These are phyloP conservation scores for Mentha longifolia DNA, from an alignment of 257 asterid genomes.

Conservation along the genomic window DNA sequence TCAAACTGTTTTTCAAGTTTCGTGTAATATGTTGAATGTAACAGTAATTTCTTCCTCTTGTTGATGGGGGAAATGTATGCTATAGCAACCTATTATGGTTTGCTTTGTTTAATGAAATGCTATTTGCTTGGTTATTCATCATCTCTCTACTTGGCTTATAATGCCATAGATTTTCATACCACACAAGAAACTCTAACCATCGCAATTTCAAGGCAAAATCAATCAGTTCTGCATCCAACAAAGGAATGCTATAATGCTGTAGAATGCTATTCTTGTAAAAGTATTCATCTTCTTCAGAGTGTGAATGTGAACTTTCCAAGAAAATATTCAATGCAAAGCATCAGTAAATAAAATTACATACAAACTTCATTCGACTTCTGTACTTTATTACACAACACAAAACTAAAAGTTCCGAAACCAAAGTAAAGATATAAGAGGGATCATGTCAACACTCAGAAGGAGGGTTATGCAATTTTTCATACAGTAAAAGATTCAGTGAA, in stretches of 20 bases:
- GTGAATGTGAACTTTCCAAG: not conserved
- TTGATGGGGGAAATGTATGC: conserved; percentile 20
- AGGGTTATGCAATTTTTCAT: conserved; percentile 20
- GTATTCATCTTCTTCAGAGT: too few species aligned
- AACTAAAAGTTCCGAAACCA: conserved; percentile 19
- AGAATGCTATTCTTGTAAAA: too few species aligned
- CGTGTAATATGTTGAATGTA: conserved; percentile 23
- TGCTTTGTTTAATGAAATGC: conserved; percentile 17
- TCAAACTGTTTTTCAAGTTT: conserved; percentile 14
- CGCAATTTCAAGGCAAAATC: too few species aligned
- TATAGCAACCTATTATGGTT: not conserved
- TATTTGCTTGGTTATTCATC: not conserved
- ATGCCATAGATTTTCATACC: too few species aligned
- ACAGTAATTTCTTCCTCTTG: conserved; percentile 24
- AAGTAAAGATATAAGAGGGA: conserved; percentile 23
- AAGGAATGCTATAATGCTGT: too few species aligned
- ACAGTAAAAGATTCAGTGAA: conserved; percentile 38
- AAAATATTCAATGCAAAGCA: not conserved
- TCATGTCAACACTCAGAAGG: conserved; percentile 36
- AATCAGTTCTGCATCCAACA: too few species aligned
- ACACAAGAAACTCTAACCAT: too few species aligned
- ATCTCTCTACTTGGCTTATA: not conserved
- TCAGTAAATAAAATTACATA: conserved; percentile 4
- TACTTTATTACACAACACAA: conserved; percentile 13
- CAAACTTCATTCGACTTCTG: conserved; percentile 2